Base-by-base conservation (phyloP, 2,329 filamentous ascomycete genomes). In the Ophiostoma sp. region DNA sequence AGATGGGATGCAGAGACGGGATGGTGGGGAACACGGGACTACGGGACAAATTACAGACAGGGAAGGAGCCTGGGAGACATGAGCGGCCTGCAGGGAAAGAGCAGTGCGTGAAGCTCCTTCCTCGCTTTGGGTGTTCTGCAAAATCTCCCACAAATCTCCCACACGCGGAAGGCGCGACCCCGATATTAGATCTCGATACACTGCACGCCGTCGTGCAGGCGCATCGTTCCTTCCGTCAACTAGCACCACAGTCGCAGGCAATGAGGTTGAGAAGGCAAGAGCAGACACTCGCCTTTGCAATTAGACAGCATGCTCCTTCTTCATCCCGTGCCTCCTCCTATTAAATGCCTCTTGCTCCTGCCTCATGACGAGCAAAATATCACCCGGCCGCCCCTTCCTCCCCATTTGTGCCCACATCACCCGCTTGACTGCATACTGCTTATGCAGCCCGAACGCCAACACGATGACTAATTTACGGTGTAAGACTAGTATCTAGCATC, bases 141-240 rank as follows among this genome's bases (percentile, higher is more conserved):
- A 18, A 36, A 55, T 18, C 9, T n/a, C 12, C 27, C 27, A 5
- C 36, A 38, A 7, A 27, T 40, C 27, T 60, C 36, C 11, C 36
- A 38, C 27, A 40, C 27, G n/a, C 36, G 55, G 55, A 64, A 64
- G 60, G 41, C 42, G 41, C 63, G 9, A 18, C 41, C n/a, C 41
- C 16, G 42, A 64, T 64, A 40, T 60, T 38, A 36, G 55, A 36
- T 60, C 55, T 60, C 55, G 55, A 62, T 62, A 55, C 55, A 38
- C 52, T 58, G 18, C 18, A 38, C n/a, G 55, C 14, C 38, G 27
- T 40, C 36, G 12, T 62, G 12, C 44, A 49, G 6, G 58, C 58
- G 58, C 58, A 62, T 62, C 58, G 58, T 41, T 62, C 58, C 58
- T 62, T 62, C 58, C 58, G 36, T 62, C 8, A 27, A 27, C 27